phyloP scores from a whole-genome alignment of 257 asterid species.

The Gynochthodes officinalis region DNA sequence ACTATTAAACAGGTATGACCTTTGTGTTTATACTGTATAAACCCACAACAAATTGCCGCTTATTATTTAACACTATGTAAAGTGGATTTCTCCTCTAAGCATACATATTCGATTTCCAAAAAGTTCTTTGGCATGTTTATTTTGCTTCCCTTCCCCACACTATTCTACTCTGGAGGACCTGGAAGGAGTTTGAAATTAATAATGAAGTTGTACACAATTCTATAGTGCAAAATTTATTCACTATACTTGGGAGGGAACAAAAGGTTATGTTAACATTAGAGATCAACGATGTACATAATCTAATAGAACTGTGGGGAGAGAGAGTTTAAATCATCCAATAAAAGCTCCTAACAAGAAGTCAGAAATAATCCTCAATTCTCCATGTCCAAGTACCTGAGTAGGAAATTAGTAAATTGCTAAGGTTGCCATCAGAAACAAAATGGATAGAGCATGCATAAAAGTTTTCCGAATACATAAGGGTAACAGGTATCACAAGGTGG shows the following conservation, averaged over 20 bases:
- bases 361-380: not conserved
- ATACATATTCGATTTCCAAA: not conserved
- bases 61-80: not conserved
- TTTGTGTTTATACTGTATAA: too few relatives aligned
- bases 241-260: not conserved
- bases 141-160: not conserved
- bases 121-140: not conserved
- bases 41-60: too few relatives aligned
- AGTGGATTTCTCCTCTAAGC: not conserved
- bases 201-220: not conserved
- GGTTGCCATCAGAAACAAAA: not conserved
- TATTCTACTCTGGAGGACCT: not conserved
- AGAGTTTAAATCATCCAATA: not conserved
- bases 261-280: not conserved
- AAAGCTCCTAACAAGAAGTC: not conserved
- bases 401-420: not conserved
- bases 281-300: not conserved
- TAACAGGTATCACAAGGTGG: not conserved
- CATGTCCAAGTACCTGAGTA: not conserved
- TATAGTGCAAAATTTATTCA: not conserved
- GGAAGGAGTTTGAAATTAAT: not conserved
- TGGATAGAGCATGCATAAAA: not conserved
- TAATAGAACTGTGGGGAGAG: not conserved
- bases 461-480: not conserved
- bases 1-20: not conserved